Conservation (phyloP, 108 stramenopile genomes). For the Skeletonema menzelii region DNA sequence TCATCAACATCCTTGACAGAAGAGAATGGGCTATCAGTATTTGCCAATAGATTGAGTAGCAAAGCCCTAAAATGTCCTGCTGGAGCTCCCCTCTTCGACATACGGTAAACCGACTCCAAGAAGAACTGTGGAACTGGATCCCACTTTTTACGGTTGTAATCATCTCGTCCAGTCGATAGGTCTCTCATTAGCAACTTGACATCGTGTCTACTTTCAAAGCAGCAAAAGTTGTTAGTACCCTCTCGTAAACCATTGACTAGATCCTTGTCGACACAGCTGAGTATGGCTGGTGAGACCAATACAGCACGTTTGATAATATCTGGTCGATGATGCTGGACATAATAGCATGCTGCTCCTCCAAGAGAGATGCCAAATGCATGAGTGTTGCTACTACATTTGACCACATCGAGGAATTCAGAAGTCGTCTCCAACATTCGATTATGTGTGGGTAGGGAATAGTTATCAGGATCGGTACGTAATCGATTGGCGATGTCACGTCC, state of each 20-base stretch:
- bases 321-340: constrained; percentile 4
- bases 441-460: constrained; percentile 6
- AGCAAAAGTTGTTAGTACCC: constrained; percentile 15
- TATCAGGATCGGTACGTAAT: neutral
- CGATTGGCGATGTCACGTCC: constrained; percentile 12
- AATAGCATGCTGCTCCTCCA: constrained; percentile 14
- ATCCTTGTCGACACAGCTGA: constrained; percentile 9
- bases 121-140: constrained; percentile 18
- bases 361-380: constrained; percentile 17
- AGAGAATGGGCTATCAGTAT: neutral
- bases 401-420: constrained; percentile 14
- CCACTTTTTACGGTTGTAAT: neutral
- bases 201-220: constrained; percentile 16
- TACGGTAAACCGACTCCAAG: constrained; percentile 4
- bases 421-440: constrained; percentile 14
- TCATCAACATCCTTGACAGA: constrained; percentile 9
- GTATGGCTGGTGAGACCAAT: constrained; percentile 20
- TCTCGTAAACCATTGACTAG: neutral
- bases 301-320: constrained; percentile 21
- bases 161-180: constrained; percentile 10
- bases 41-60: constrained; percentile 6
- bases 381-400: constrained; percentile 5
- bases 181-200: constrained; percentile 13
- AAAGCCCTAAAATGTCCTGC: constrained; percentile 15
- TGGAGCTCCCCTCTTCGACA: constrained; percentile 4